Conservation (phyloP, 108 stramenopile species). For the Cyclotella atomus region DNA sequence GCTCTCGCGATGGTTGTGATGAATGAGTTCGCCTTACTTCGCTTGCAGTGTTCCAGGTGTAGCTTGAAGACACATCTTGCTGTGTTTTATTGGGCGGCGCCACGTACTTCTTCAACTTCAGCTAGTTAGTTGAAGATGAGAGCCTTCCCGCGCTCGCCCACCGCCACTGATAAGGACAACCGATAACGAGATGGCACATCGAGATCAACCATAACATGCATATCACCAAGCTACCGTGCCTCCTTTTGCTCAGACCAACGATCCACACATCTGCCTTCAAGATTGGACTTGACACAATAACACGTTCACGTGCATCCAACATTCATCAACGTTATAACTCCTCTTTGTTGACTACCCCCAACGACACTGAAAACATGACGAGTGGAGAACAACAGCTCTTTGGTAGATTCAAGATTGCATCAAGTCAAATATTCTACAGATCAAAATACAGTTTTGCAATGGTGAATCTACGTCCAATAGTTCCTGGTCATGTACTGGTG, state of each 20-base stretch:
- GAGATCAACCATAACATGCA: neutral
- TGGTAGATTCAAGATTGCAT: slow-evolving; percentile 77
- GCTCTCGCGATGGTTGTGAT: no score
- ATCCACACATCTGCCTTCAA: neutral
- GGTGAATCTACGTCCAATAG: slow-evolving; percentile 91
- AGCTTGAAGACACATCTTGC: no score
- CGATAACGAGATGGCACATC: no score
- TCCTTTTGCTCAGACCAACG: neutral
- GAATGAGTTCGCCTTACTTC: no score
- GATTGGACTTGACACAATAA: neutral
- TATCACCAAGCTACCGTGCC: neutral
- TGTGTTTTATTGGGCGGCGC: no score
- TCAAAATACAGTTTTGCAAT: slow-evolving; percentile 60
- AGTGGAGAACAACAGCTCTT: slow-evolving; percentile 37
- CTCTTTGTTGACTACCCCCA: neutral
- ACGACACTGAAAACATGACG: neutral
- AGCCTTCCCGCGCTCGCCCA: no score
- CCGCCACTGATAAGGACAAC: no score
- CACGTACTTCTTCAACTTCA: no score
- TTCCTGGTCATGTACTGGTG: slow-evolving; percentile 90
- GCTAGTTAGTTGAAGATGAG: no score
- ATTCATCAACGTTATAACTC: neutral
- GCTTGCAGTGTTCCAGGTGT: no score
- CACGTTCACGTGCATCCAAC: neutral
- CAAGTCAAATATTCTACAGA: slow-evolving; percentile 66